Conservation (phyloP, 345 rosid species). For the Eucalyptus sp. region DNA sequence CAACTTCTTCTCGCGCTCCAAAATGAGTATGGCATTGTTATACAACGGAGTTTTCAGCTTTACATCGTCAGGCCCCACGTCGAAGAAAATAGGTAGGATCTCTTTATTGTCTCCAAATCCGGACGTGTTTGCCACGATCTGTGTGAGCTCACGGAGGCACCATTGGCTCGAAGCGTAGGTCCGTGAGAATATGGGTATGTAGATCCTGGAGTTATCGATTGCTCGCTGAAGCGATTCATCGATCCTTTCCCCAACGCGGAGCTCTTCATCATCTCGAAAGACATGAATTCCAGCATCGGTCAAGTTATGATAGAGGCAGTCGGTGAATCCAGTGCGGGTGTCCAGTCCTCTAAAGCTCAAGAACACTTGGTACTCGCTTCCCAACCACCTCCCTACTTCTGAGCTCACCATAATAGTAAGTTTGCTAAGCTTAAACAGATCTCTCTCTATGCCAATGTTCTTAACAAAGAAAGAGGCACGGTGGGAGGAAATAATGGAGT, state of each 20-base stretch:
- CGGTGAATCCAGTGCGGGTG: rapidly evolving
- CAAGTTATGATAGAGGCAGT: not conserved
- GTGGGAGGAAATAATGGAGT: too few species aligned
- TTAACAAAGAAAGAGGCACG: too few species aligned
- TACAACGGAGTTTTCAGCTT: not conserved
- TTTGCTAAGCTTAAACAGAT: too few species aligned
- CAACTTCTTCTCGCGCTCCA: not conserved
- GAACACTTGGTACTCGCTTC: not conserved
- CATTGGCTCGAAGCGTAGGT: not conserved
- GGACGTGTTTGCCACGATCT: not conserved
- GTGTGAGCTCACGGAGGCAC: not conserved
- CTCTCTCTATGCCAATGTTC: too few species aligned
- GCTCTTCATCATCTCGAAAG: not conserved
- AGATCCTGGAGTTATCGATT: not conserved
- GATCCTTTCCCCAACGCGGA: not conserved
- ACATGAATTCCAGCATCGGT: rapidly evolving
- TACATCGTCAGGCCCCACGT: not conserved
- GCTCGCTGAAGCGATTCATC: not conserved
- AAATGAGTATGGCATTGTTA: not conserved
- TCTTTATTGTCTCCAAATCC: not conserved
- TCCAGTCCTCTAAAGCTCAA: not conserved
- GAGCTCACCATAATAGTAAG: too few species aligned
- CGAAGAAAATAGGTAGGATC: not conserved
- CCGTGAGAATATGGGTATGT: not conserved
- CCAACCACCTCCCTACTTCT: rapidly evolving